phyloP scores from a whole-genome alignment of 2,329 filamentous ascomycete genomes.

The Neoscytalidium dimidiatum region DNA sequence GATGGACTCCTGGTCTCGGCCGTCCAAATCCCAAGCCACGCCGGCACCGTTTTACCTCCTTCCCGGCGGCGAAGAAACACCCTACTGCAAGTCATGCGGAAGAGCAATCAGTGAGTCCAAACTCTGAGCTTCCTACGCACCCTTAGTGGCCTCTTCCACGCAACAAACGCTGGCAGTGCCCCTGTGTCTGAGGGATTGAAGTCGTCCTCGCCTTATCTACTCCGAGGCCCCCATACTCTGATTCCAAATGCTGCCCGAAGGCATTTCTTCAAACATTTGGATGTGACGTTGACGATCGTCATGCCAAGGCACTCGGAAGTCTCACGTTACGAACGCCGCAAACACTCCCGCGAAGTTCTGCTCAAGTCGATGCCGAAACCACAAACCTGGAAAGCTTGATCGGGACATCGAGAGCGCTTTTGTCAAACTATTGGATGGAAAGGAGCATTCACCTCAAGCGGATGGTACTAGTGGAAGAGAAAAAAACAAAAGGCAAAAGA shows the following conservation, averaged over 20 bases:
- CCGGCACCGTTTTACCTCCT: conserved; percentile 59
- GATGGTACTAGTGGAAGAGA: conserved; percentile 4
- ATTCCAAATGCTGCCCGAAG: neutral
- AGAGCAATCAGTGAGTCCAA: conserved; percentile 50
- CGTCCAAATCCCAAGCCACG: conserved; percentile 41
- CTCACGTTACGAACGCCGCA: conserved; percentile 31
- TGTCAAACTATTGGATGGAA: conserved; percentile 42
- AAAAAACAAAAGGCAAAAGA: conserved; percentile 24
- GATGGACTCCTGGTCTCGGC: conserved; percentile 53
- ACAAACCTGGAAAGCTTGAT: conserved; percentile 54
- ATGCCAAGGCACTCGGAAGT: conserved; percentile 30
- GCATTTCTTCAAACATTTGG: neutral
- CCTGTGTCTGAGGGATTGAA: neutral
- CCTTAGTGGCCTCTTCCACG: neutral
- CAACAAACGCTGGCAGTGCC: neutral
- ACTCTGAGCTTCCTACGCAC: neutral
- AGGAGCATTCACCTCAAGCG: conserved; percentile 11
- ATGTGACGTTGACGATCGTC: neutral
- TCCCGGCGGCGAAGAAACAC: conserved; percentile 47
- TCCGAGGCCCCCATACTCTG: neutral
- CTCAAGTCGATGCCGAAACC: conserved; percentile 55
- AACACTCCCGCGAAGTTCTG: conserved; percentile 55
- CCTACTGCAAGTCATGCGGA: conserved; percentile 61
- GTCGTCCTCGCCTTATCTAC: neutral
- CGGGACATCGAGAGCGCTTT: conserved; percentile 56